A percentile compares a stretch with the other conserved stretches of the same genome.
Evolutionary conservation across 2,329 filamentous ascomycete species (phyloP).

Genomic region (Phaeosphaeriaceae sp.): DNA sequence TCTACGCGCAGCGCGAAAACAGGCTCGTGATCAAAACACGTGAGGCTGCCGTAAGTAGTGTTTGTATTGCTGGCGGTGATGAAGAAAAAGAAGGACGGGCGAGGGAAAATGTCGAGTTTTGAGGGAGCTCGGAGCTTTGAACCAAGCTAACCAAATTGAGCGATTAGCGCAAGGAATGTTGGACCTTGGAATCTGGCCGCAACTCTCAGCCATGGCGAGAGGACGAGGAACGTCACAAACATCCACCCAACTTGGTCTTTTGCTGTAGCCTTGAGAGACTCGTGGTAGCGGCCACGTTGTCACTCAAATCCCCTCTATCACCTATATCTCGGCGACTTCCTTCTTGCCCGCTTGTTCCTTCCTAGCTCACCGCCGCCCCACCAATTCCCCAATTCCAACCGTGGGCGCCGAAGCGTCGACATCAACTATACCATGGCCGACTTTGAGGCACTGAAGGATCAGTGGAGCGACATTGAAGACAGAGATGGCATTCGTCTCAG

Average conservation of each 20-base stretch:
- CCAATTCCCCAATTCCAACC: conserved; percentile 27
- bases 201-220: conserved; percentile 27
- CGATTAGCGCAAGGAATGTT: conserved; percentile 21
- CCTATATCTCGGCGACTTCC: conserved; percentile 5
- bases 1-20: conserved; percentile 76
- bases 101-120: conserved; percentile 43
- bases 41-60: conserved; percentile 67
- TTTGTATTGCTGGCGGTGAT: conserved; percentile 62
- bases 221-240: conserved; percentile 34
- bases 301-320: conserved; percentile 8
- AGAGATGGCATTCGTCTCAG: conserved; percentile 93
- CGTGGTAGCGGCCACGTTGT: conserved; percentile 18
- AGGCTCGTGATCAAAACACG: conserved; percentile 58
- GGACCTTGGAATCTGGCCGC: conserved; percentile 41
- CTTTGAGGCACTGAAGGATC: conserved; percentile 90
- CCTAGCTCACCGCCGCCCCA: conserved; percentile 25
- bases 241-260: conserved; percentile 1
- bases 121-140: conserved; percentile 25
- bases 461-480: conserved; percentile 96
- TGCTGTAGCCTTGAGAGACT: conserved; percentile 16
- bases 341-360: conserved; percentile 9
- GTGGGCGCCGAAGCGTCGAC: conserved; percentile 38
- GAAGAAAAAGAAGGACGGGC: conserved; percentile 52
- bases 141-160: conserved; percentile 29
- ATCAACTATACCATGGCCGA: conserved; percentile 68